Percentiles rank a stretch among this genome's conserved stretches.
phyloP scores from a whole-genome alignment of 768 basidiomycete species.

The Trametes gibbosa region DNA sequence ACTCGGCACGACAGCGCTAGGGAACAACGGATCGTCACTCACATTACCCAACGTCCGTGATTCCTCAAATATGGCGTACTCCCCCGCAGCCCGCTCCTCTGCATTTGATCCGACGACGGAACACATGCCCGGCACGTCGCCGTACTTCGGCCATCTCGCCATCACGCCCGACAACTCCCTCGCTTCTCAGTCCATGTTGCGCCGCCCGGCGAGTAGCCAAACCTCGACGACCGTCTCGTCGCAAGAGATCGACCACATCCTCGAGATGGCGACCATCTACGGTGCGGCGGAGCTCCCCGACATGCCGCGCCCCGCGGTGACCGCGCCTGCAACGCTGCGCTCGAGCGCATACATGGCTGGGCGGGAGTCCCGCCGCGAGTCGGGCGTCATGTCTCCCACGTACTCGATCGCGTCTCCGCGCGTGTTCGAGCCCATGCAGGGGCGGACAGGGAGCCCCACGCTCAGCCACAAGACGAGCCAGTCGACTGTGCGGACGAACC shows the following conservation, averaged over 20 bases:
- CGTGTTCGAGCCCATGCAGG: background rate
- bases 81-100: conserved; percentile 5
- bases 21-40: conserved; percentile 1
- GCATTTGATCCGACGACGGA: conserved; percentile 1
- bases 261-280: conserved; percentile 50
- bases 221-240: conserved; percentile 4
- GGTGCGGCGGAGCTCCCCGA: conserved; percentile 9
- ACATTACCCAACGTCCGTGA: background rate
- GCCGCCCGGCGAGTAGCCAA: background rate
- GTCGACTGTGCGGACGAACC: background rate
- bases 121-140: conserved; percentile 10
- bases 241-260: conserved; percentile 49
- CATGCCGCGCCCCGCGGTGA: conserved; percentile 5
- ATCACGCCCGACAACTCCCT: conserved; percentile 16
- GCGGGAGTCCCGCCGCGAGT: conserved; percentile 8
- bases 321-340: conserved; percentile 17
- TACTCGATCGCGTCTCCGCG: background rate
- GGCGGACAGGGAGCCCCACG: background rate
- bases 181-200: background rate
- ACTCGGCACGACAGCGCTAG: conserved; percentile 13
- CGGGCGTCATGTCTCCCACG: background rate
- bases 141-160: conserved; percentile 12
- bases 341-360: conserved; percentile 23
- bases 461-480: conserved; percentile 1
- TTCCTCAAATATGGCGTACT: background rate